Evolutionary conservation across 805 yeast species (phyloP), one percentile per base, ranked within the genome.

Genomic region (Yarrowia sp.): DNA sequence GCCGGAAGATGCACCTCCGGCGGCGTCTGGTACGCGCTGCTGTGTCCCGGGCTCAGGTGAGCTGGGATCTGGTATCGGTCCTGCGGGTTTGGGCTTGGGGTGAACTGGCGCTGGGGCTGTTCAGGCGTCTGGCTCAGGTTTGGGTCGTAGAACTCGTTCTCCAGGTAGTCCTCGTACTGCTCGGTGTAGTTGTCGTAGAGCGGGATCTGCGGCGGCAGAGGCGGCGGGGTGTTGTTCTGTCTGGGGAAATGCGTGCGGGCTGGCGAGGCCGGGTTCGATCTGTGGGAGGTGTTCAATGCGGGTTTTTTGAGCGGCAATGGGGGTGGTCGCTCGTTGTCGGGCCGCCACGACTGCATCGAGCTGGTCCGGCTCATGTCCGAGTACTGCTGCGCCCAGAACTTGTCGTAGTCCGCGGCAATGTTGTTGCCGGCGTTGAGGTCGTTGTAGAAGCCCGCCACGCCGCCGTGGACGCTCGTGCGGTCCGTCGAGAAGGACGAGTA

Each of bases 291-390:
- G 58, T 42, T 38, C 29, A 42, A 21, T 25, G 61, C 36, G 16
- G 61, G 56, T 29, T 32, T 42, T 18, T 42, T 42, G 61, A 42
- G 55, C 14, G 61, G 56, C 21, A 41, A 9, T 2, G 61, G 61
- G 3, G 61, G 38, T 1, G 61, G 61, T 2, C 58, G 24, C n/a
- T 42, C 61, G 22, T 36, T 21, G 12, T 56, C 61, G 12, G 49
- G 14, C 2, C 55, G 56, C 61, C 61, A 56, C 9, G 33, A 31
- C 12, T 42, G 59, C 29, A n/a, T 21, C 21, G 62, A 19, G n/a
- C 33, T 35, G 2, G 58, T 16, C 16, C 58, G 31, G 24, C 42
- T 51, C 4, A 33, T 7, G 24, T 51, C 58, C 24, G 41, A 35
- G 42, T 51, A 35, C 42, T 33, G 58, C 2, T 51, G 58, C 4